Percentiles rank a stretch among this genome's conserved stretches.
phyloP scores from a whole-genome alignment of 202 grass and related monocot genomes.

The Sporobolus alterniflorus region DNA sequence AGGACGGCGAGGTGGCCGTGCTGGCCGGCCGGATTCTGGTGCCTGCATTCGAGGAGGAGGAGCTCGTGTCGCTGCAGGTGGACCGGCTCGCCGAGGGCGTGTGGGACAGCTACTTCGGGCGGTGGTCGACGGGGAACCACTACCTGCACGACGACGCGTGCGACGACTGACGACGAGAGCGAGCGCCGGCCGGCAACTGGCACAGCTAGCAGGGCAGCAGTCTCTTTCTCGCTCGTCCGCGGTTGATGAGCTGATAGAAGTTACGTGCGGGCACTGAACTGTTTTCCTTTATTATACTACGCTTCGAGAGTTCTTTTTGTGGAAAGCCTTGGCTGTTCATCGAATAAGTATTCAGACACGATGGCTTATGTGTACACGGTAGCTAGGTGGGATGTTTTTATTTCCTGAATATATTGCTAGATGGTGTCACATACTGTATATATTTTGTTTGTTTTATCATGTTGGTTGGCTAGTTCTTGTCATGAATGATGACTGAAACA shows the following conservation, averaged over 20 bases:
- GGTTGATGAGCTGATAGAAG: too few species aligned
- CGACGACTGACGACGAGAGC: not conserved
- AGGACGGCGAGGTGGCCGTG: conserved; percentile 59
- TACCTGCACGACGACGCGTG: not conserved
- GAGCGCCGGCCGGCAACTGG: too few species aligned
- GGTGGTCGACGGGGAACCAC: conserved; percentile 74
- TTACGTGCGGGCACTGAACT: too few species aligned
- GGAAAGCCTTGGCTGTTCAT: too few species aligned
- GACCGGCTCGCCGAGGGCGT: conserved; percentile 69
- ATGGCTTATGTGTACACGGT: too few species aligned
- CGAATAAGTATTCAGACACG: too few species aligned
- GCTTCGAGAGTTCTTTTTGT: too few species aligned
- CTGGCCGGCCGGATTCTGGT: conserved; percentile 62
- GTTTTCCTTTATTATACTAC: too few species aligned
- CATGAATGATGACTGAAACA: not conserved
- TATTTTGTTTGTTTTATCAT: not conserved
- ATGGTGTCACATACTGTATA: too few species aligned
- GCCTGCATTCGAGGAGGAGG: conserved; percentile 55
- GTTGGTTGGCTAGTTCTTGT: conserved; percentile 27
- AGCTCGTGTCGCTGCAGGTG: conserved; percentile 59
- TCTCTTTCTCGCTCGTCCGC: too few species aligned
- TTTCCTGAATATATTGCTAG: too few species aligned
- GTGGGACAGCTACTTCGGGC: conserved; percentile 78
- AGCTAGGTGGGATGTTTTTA: too few species aligned
- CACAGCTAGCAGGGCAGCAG: not conserved